These are phyloP conservation scores for Hippophae rhamnoides DNA, from an alignment of 306 rosid species.

Conservation along the genomic window DNA sequence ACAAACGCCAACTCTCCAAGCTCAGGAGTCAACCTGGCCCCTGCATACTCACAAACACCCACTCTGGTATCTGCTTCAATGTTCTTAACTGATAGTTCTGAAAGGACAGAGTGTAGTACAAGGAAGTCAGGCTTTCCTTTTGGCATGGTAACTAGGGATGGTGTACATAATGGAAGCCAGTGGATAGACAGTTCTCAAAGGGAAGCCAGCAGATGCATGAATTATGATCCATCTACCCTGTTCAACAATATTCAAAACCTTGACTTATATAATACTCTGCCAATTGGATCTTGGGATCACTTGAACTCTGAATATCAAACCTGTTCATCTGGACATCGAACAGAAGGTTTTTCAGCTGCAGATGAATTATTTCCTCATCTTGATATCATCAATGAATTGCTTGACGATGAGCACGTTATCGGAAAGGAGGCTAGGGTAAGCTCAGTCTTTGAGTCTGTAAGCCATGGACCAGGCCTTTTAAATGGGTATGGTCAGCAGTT, in stretches of 20 bases:
- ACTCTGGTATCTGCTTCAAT: constrained; percentile 51
- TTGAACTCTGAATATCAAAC: constrained; percentile 40
- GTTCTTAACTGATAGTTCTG: constrained; percentile 54
- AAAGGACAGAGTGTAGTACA: constrained; percentile 38
- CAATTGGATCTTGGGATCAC: constrained; percentile 41
- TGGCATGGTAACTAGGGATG: constrained; percentile 45
- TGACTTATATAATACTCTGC: constrained; percentile 44
- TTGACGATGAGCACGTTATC: constrained; percentile 61
- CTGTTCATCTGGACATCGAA: constrained; percentile 58
- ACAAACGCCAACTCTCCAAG: constrained; percentile 44
- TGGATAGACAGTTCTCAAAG: constrained; percentile 61
- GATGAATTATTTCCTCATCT: constrained; percentile 76
- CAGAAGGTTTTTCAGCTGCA: constrained; percentile 58
- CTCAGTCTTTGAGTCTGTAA: constrained; percentile 30
- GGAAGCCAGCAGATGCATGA: constrained; percentile 45
- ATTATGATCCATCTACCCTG: constrained; percentile 37
- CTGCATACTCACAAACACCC: constrained; percentile 50
- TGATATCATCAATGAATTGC: constrained; percentile 91
- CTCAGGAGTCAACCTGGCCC: constrained; percentile 38
- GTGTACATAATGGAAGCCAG: constrained; percentile 50
- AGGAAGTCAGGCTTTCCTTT: constrained; percentile 44
- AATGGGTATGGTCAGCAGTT: constrained; percentile 40
- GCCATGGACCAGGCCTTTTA: constrained; percentile 42
- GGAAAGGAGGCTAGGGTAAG: constrained; percentile 29
- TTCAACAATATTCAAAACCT: constrained; percentile 41